Evolutionary conservation across 192 early-diverging fungal species (phyloP).

Genomic region (Coemansia sp.): DNA sequence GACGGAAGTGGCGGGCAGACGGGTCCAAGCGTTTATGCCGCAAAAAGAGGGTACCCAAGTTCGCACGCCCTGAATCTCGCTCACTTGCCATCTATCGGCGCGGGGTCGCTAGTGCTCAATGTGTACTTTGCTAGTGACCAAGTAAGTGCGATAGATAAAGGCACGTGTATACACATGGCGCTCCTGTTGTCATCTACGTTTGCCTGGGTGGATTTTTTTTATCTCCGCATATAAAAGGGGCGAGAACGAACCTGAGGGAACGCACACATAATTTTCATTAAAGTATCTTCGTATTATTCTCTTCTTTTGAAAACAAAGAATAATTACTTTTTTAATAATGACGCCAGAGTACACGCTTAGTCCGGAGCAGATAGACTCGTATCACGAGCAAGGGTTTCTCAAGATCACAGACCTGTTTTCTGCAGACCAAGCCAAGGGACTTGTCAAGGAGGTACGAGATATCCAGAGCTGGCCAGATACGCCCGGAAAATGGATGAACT

Average conservation of each 20-base stretch:
- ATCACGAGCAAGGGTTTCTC: constrained; percentile 60
- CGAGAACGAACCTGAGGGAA: neutral
- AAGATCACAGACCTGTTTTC: constrained; percentile 62
- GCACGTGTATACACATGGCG: constrained; percentile 8
- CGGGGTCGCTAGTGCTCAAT: constrained; percentile 6
- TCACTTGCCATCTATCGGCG: constrained; percentile 2
- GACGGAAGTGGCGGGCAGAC: neutral
- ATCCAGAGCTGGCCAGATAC: constrained; percentile 60
- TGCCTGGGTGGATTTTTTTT: neutral
- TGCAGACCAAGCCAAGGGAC: constrained; percentile 52
- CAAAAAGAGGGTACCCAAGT: neutral
- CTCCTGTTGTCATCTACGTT: neutral
- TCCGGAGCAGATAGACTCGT: constrained; percentile 57
- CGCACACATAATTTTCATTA: neutral
- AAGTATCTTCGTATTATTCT: neutral
- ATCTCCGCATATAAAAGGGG: neutral
- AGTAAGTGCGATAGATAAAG: neutral
- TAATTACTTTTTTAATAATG: constrained; percentile 13
- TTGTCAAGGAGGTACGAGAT: constrained; percentile 53
- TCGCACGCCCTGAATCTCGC: neutral
- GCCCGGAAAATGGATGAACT: constrained; percentile 69
- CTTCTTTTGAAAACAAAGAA: neutral
- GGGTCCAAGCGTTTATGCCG: constrained; percentile 7
- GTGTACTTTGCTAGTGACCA: neutral
- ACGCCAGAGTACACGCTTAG: constrained; percentile 48